phyloP scores from a whole-genome alignment of 148 eudicot species.

The Simmondsia chinensis region DNA sequence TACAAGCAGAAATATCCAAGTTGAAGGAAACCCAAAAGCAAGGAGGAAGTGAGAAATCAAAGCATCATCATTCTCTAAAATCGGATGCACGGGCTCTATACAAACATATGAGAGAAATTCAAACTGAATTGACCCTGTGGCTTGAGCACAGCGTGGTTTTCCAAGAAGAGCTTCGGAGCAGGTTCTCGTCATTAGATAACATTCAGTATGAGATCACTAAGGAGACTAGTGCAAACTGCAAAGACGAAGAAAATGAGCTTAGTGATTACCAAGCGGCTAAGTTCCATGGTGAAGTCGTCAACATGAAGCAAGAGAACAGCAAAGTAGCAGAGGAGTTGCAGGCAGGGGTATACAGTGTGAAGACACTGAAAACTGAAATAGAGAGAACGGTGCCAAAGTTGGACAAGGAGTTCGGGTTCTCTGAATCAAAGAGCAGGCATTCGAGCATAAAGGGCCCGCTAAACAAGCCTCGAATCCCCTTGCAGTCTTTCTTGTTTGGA shows the following conservation, averaged over 20 bases:
- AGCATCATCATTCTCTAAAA: constrained; percentile 10
- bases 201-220: constrained; percentile 49
- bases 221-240: constrained; percentile 16
- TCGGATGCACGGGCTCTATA: constrained; percentile 66
- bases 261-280: constrained; percentile 49
- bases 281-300: constrained; percentile 73
- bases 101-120: constrained; percentile 60
- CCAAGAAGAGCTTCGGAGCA: constrained; percentile 48
- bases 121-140: constrained; percentile 65
- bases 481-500: constrained; percentile 64
- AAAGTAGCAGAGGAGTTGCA: constrained; percentile 54
- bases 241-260: constrained; percentile 21
- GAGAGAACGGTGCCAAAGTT: constrained; percentile 28
- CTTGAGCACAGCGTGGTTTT: constrained; percentile 54
- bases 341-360: constrained; percentile 42
- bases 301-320: constrained; percentile 76
- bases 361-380: constrained; percentile 35
- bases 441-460: constrained; percentile 20
- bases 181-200: constrained; percentile 43
- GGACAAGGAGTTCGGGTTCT: constrained; percentile 51
- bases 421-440: constrained; percentile 11
- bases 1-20: constrained; percentile 38
- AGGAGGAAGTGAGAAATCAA: constrained; percentile 9
- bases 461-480: constrained; percentile 41
- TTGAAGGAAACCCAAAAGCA: constrained; percentile 31